Evolutionary conservation across 192 early-diverging fungal species (phyloP), one percentile per base, ranked within the genome.

Genomic region (Chytriomyces confervae): DNA sequence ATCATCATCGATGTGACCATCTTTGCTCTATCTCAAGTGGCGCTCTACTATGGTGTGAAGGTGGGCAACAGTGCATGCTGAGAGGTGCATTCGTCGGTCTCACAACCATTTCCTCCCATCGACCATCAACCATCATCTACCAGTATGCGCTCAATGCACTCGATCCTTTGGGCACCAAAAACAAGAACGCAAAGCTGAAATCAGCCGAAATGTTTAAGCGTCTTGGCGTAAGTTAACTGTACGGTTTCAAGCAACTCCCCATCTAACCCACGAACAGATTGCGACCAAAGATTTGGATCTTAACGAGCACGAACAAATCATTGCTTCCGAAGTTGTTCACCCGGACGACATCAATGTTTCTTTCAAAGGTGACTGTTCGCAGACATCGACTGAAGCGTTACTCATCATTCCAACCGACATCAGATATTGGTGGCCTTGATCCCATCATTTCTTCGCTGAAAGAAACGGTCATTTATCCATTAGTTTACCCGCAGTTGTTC

Each of bases 381-480:
- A 96, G 72, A 50, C 53, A 27, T 60, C 43, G 36, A 24, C 13
- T 61, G 0, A 18, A 36, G 1, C 51, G 4, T 47, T 63, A 6
- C 20, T 77, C 53, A 11, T 24, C 63, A 36, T 36, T 36, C 36
- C 36, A 36, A 36, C 36, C 36, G 36, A 36, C 36, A 24, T 69
- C 65, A 68, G 92, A 97, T 80, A 95, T 99, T 72, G 94, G 94
- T 67, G 98, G 98, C 16, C 83, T 99, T 47, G 96, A 98, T 80
- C 87, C 90, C 29, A 97, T 98, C 64, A 93, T 98, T 77, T 91
- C 94, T 68, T 91, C 91, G 50, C 82, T 99, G 23, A 93, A 92
- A 74, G 98, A 99, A 79, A 92, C 93, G 74, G 97, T 99, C 10
- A 99, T 99, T 68, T 96, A 94, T 78, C 98, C 98, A 49, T 86